phyloP scores from a whole-genome alignment of 2,329 filamentous ascomycete genomes.

The Harringtonia lauricola region DNA sequence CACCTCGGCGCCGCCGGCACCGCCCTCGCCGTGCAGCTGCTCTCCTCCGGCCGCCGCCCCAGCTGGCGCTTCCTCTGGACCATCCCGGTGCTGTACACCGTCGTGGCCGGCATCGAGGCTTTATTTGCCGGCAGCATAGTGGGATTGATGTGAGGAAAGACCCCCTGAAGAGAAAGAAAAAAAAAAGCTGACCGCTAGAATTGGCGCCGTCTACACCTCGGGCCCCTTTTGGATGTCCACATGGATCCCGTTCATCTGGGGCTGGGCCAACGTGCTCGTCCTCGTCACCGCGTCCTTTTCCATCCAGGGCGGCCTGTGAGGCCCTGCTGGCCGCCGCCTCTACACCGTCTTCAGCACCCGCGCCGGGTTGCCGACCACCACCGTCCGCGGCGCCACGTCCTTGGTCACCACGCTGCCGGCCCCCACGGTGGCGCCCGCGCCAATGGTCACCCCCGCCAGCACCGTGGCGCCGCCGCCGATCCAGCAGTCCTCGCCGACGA shows the following conservation, averaged over 20 bases:
- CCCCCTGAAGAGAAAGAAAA: constrained; percentile 23
- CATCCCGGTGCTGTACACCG: constrained; percentile 57
- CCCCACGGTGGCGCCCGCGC: constrained; percentile 61
- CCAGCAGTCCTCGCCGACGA: constrained; percentile 74
- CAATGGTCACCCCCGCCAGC: constrained; percentile 68
- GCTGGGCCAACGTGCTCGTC: constrained; percentile 69
- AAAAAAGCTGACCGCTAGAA: constrained; percentile 29
- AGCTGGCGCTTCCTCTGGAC: constrained; percentile 57
- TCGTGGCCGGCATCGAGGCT: constrained; percentile 66
- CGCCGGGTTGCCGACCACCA: constrained; percentile 59
- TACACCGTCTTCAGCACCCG: constrained; percentile 32
- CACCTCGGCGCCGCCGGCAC: constrained; percentile 63
- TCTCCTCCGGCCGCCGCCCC: constrained; percentile 32
- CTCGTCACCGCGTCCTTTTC: constrained; percentile 82
- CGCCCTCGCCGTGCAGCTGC: constrained; percentile 60
- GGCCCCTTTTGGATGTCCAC: constrained; percentile 88
- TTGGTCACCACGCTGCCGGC: constrained; percentile 79
- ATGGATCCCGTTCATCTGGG: constrained; percentile 88
- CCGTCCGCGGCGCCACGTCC: constrained; percentile 51
- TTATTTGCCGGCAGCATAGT: constrained; percentile 72
- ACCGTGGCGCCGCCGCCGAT: constrained; percentile 61
- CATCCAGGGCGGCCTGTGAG: constrained; percentile 77
- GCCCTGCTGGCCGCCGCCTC: too few relatives aligned
- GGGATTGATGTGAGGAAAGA: constrained; percentile 67
- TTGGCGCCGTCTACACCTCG: constrained; percentile 69